Percentiles rank a stretch among this genome's conserved stretches.
phyloP scores from a whole-genome alignment of 1,284 basidiomycete genomes.

The Microbotryomycetes sp. region DNA sequence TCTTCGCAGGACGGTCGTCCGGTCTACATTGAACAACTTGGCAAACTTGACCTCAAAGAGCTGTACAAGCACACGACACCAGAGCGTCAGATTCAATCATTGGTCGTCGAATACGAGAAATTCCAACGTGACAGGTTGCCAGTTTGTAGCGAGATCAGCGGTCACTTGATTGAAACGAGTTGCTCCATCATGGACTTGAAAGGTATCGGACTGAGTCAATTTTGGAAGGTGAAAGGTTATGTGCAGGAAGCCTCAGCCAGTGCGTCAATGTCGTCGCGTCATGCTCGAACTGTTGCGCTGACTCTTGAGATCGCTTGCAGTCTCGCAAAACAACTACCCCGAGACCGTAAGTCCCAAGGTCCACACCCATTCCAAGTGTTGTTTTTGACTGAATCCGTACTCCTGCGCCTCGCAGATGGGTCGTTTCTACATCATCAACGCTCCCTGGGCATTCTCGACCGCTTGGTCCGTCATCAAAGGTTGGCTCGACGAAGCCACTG shows the following conservation, averaged over 20 bases:
- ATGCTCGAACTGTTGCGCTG: not conserved
- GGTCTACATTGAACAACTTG: constrained; percentile 89
- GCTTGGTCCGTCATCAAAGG: constrained; percentile 87
- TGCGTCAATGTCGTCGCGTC: constrained; percentile 45
- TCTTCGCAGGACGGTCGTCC: constrained; percentile 76
- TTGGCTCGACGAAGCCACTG: constrained; percentile 93
- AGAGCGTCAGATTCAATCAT: constrained; percentile 81
- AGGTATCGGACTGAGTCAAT: constrained; percentile 71
- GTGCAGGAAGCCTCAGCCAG: constrained; percentile 71
- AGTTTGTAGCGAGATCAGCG: constrained; percentile 64
- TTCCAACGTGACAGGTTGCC: constrained; percentile 74
- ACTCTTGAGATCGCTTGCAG: constrained; percentile 1
- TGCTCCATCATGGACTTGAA: constrained; percentile 96
- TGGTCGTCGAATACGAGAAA: constrained; percentile 91
- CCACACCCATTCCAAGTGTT: not conserved
- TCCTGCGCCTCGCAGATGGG: constrained; percentile 39
- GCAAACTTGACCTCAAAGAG: constrained; percentile 77
- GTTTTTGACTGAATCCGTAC: not conserved
- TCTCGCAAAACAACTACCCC: constrained; percentile 38
- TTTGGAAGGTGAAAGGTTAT: constrained; percentile 90
- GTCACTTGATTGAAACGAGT: constrained; percentile 90
- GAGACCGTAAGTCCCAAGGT: constrained; percentile 29
- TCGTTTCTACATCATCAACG: constrained; percentile 44
- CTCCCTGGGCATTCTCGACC: constrained; percentile 83
- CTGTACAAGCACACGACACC: constrained; percentile 74